Percentiles rank a stretch among this genome's conserved stretches.
Evolutionary conservation across 768 basidiomycete species (phyloP).

Genomic region (Leucosporidium scottii): DNA sequence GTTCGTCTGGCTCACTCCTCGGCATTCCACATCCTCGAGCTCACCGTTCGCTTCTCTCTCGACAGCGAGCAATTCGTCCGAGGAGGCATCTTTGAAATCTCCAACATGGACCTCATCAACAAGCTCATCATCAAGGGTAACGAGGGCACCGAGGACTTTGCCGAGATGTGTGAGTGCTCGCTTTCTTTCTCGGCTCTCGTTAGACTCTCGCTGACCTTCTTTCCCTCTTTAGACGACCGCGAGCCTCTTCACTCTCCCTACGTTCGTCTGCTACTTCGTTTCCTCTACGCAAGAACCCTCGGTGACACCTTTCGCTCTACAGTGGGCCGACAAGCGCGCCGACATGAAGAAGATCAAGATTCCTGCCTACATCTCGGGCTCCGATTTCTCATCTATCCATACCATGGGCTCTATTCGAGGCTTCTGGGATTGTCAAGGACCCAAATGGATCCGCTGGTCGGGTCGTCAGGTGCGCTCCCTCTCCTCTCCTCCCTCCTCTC

Average conservation of each 20-base stretch:
- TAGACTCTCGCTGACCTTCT: too few relatives aligned
- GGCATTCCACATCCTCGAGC: too few relatives aligned
- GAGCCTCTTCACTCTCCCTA: constrained; percentile 4
- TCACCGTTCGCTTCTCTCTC: too few relatives aligned
- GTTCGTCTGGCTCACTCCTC: background rate
- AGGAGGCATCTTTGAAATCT: constrained; percentile 25
- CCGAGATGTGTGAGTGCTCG: constrained; percentile 19
- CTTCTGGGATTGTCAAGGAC: constrained; percentile 16
- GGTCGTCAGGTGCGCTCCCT: background rate
- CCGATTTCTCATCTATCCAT: constrained; percentile 29
- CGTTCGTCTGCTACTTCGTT: background rate
- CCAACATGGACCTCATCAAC: constrained; percentile 27
- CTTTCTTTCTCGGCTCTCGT: background rate
- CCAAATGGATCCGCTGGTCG: constrained; percentile 21
- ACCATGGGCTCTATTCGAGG: constrained; percentile 32
- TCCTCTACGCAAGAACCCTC: too few relatives aligned
- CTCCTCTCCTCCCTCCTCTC: background rate
- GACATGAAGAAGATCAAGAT: constrained; percentile 25
- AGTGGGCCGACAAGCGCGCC: constrained; percentile 33
- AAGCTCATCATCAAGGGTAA: constrained; percentile 28
- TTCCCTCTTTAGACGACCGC: background rate
- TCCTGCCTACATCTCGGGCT: constrained; percentile 22
- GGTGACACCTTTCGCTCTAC: background rate
- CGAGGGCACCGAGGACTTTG: constrained; percentile 25
- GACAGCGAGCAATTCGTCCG: constrained; percentile 29